These are phyloP conservation scores for Berkeleyomyces basicola DNA, from an alignment of 2,329 filamentous ascomycete genomes.

Conservation along the genomic window DNA sequence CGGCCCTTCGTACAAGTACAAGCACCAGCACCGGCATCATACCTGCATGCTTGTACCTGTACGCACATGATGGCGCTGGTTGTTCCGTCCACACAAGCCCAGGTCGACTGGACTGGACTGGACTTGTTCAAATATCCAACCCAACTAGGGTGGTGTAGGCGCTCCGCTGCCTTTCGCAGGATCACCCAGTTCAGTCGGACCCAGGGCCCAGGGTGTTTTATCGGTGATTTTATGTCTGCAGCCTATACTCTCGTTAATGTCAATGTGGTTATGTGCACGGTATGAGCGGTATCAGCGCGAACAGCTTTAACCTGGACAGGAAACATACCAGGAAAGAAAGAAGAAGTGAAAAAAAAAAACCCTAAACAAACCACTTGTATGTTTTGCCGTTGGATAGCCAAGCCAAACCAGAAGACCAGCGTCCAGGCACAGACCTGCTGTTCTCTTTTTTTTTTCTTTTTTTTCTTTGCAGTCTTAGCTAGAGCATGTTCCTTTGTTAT, in stretches of 20 bases:
- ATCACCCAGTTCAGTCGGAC: background rate
- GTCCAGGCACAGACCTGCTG: background rate
- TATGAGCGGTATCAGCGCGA: background rate
- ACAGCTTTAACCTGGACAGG: background rate
- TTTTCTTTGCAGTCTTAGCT: background rate
- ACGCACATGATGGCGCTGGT: no score
- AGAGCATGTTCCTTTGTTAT: background rate
- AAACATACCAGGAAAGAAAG: background rate
- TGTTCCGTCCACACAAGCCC: no score
- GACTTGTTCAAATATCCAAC: no score
- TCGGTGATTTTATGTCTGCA: background rate
- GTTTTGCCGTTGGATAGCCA: background rate
- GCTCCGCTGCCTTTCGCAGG: background rate
- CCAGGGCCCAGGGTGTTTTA: background rate
- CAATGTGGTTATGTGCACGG: background rate
- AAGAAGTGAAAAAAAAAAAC: background rate
- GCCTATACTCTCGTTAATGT: background rate
- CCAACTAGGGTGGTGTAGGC: background rate
- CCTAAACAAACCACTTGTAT: background rate
- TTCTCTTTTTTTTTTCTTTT: background rate
- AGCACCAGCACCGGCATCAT: no score
- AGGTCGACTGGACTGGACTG: no score
- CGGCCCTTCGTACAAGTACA: no score
- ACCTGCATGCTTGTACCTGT: no score
- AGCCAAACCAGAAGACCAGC: no score